Evolutionary conservation across 1,139 yeast species (phyloP), one percentile per base, ranked within the genome.

Genomic region (Magnusiomyces paraingens): DNA sequence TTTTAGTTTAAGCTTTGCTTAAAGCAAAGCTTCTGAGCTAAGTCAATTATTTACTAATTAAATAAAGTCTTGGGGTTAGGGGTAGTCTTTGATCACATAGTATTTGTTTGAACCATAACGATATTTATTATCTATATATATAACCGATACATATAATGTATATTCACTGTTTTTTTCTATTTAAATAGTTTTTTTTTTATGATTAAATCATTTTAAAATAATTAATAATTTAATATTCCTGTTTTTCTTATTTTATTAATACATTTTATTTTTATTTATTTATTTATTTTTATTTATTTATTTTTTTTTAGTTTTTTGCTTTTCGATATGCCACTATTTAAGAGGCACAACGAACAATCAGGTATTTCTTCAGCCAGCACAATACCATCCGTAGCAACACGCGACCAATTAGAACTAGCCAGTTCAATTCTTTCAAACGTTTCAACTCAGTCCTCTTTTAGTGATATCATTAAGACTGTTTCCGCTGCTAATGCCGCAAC

Each of bases 381-480:
- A 26, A 26, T 26, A 5, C 32, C 32, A 10, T 43, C 47, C 5
- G 22, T 20, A n/a, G 21, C 29, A 26, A 10, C 21, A 5, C 48
- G 21, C 10, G 15, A n/a, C 15, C 48, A 45, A 29, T 4, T 26
- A 29, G 48, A 45, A 45, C 40, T 45, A 3, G 48, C 48, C 40
- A 15, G 29, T 8, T 29, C 38, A 14, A 26, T 40, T 29, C 18
- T 45, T 50, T 38, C 50, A 6, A 49, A 47, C 21, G 53, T 56
- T 3, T 54, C 59, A 2, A 57, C 59, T n/a, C 57, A 56, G 29
- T 56, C 59, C 21, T 56, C 57, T 15, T 50, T 48, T 10, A 47
- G 32, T 12, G 59, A 56, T 22, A 57, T 57, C 10, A 45, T 54
- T 42, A 54, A 57, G 11, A 49, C 53, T 1, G 58, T 56, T 18